Evolutionary conservation across 805 yeast genomes (phyloP), one percentile per base, ranked within the genome.

Genomic region (Maudiozyma turicensis): DNA sequence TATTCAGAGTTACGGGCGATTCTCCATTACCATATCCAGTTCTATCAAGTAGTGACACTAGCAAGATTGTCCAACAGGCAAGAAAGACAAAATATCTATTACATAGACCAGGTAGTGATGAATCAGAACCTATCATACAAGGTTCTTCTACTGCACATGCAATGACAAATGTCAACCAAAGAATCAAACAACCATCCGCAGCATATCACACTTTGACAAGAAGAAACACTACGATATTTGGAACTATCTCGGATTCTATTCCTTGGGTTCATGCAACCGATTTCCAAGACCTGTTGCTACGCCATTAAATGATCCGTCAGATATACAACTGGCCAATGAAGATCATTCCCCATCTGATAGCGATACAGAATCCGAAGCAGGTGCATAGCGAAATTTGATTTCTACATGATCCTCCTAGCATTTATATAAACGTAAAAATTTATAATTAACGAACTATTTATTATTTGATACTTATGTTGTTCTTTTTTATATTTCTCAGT

Each of bases 1-100:
- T 88, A 42, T 86, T 82, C 66, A 76, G 95, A 54, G 98, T 97
- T 0, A 82, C 95, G 8, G 79, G 95, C 50, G 96, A 91, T 52
- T 71, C 87, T 8, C 86, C 91, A 2, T 68, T 91, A 48, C 99
- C 99, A 0, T 91, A 88, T 54, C 77, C 80, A 2, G 43, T 52
- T 5, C 20, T 48, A 3, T 33, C 13, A 7, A 38, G 43, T 31
- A 31, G 26, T 8, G 46, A 45, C 43, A 41, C 43, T 6, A 47
- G 44, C 38, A 40, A 38, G 8, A 42, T 42, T 26, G 11, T 44
- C 5, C 26, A 28, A 26, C 40, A 33, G 8, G 33, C 28, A n/a
- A 35, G 13, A 3, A 44, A 29, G 29, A 14, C 46, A 9, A 13
- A 9, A 13, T 15, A 4, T 13, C 14, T 40, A 34, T 8, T 20